phyloP scores from a whole-genome alignment of 73 alveolate species.

The Symbiodinium natans region DNA sequence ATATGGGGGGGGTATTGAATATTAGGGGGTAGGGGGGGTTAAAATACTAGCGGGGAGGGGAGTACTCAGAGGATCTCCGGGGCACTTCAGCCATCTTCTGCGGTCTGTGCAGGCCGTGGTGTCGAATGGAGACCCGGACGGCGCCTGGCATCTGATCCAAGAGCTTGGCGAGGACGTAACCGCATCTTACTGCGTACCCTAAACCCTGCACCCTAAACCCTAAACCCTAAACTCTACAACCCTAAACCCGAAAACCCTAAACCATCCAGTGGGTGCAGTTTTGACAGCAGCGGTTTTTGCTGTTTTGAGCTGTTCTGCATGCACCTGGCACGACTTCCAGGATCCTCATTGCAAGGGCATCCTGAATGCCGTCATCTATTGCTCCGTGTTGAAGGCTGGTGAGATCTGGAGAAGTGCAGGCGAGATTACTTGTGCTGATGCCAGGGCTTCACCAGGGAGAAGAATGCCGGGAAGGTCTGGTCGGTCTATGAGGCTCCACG shows the following conservation, averaged over 20 bases:
- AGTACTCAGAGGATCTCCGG: too few species aligned
- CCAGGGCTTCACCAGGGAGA: slow-evolving; percentile 93
- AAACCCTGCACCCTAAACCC: not conserved
- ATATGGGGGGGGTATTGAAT: too few species aligned
- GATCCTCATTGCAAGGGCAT: slow-evolving; percentile 92
- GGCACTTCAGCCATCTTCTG: too few species aligned
- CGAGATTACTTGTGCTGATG: not conserved
- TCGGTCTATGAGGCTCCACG: slow-evolving; percentile 69
- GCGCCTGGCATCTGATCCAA: slow-evolving; percentile 88
- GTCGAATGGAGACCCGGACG: slow-evolving; percentile 89
- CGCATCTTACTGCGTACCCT: not conserved
- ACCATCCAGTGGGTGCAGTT: too few species aligned
- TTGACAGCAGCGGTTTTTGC: not conserved
- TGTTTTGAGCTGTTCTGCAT: not conserved
- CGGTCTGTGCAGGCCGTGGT: slow-evolving; percentile 85
- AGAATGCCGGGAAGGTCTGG: slow-evolving; percentile 79
- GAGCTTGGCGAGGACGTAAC: slow-evolving; percentile 57
- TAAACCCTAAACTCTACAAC: too few species aligned
- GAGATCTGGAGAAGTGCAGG: not conserved
- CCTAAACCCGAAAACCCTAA: not conserved
- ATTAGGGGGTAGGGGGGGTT: too few species aligned
- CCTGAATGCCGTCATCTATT: slow-evolving; percentile 84
- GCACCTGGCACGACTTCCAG: not conserved
- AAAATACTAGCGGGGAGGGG: too few species aligned
- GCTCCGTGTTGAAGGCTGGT: slow-evolving; percentile 74